Base-by-base conservation (phyloP, 208 protist genomes). In the Endotrypanum monterogeii region DNA sequence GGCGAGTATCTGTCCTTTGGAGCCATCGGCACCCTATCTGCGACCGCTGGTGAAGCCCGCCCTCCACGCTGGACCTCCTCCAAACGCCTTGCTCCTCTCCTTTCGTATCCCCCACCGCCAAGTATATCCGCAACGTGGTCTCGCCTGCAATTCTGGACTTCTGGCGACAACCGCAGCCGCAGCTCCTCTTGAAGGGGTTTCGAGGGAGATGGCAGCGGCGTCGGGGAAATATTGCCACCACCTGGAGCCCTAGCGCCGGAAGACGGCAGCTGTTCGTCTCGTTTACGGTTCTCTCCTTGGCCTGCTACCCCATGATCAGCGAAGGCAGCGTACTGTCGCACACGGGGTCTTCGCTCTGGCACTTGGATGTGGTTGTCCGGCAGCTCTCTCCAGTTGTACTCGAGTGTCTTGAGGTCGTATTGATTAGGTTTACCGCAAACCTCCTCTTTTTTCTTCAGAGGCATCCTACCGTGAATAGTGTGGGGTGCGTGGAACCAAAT, bases 371-470 rank as follows among this genome's bases (percentile, higher is more conserved):
- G 83, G 23, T 73, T 83, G 67, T 94, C 82, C 3, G 90, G 87
- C 3, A 95, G 80, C 68, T 90, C 79, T 41, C 71, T 80, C 88
- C 90, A 93, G 73, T 95, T 76, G 58, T 93, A 95, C 69, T 95
- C 79, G 20, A 84, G 78, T 3, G 90, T 95, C n/a, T 87, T 71
- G 35, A 91, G 63, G 62, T 95, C 89, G 77, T 95, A 95, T 66
- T 92, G 87, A 12, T 87, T 94, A 0, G 88, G 88, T 77, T 95
- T 95, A 7, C 88, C 90, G 71, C 86, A 90, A 18, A 95, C 86
- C 72, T 95, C 86, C 60, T 93, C 74, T 23, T 85, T 87, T 61
- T 84, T 90, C 57, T 74, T 78, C 2, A 79, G 44, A 6, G 78
- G 78, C 78, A 83, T 83, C 7, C 35, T 23, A 11, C 20, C 32